Base-by-base conservation (phyloP, 2,329 filamentous ascomycete species). In the Ophiosphaerella korrae region DNA sequence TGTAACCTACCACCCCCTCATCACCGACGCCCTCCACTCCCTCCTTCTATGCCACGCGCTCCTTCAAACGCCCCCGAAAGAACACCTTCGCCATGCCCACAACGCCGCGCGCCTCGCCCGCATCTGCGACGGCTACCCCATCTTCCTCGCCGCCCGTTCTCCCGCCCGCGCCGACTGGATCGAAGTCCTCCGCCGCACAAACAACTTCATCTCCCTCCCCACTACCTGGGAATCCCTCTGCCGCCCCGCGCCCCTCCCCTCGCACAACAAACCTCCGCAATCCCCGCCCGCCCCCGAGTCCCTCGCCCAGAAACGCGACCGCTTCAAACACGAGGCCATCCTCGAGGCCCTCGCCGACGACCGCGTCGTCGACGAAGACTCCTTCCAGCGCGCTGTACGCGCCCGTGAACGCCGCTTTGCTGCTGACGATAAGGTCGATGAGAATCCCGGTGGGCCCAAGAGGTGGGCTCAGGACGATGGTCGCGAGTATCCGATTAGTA, bases 151-250 rank as follows among this genome's bases (percentile, higher is more conserved):
- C 0, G 85, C 87, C 21, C 81, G 88, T 42, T 88, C 84, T 3
- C 86, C 88, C 1, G 86, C 88, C 2, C 85, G 89, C 44, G 83
- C 87, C 3, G 90, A 95, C 73, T 95, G 90, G 90, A 84, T 88
- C 41, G 88, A 93, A 72, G 80, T 93, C 0, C 72, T 94, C 8
- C 82, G 86, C 0, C 82, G 84, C 26, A 80, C 82, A 0, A 80
- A 84, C 31, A 88, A 90, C 66, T 91, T 87, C 87, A 80, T 93
- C 44, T 80, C 82, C 6, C 79, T 94, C 7, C 69, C 74, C 2
- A 74, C 80, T 3, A 79, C 80, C 1, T 94, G 90, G 90, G 88
- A 92, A 55, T 77, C 76, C 2, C 80, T 94, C 5, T 93, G 89
- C 55, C 70, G 74, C 1, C 75, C 77, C n/a, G 73, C 75, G 5